Percentiles rank a stretch among this genome's conserved stretches.
phyloP scores from a whole-genome alignment of 768 basidiomycete species.

The Lactarius pseudohatsudake region DNA sequence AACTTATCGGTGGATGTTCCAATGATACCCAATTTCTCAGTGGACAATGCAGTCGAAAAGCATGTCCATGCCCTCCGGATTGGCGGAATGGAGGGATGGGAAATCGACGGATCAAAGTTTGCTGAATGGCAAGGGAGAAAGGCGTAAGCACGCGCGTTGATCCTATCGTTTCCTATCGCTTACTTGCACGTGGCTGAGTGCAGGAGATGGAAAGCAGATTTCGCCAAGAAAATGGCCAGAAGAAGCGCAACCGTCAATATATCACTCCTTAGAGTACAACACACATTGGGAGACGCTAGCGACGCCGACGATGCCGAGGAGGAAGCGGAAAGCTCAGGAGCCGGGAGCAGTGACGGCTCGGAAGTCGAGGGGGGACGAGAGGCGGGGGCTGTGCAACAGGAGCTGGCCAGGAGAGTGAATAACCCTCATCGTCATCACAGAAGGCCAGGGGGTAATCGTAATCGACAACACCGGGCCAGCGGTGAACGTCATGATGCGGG shows the following conservation, averaged over 20 bases:
- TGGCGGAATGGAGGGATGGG: conserved; percentile 54
- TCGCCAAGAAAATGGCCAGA: conserved; percentile 4
- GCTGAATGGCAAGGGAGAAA: conserved; percentile 55
- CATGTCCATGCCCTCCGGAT: conserved; percentile 51
- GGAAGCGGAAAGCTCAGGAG: conserved; percentile 13
- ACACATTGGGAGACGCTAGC: neutral
- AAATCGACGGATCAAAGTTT: conserved; percentile 44
- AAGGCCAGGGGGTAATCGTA: neutral
- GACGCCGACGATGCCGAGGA: conserved; percentile 10
- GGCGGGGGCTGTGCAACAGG: conserved; percentile 9
- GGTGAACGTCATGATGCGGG: conserved; percentile 5
- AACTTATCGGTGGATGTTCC: conserved; percentile 41
- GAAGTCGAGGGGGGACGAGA: conserved; percentile 9
- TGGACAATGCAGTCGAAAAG: conserved; percentile 60
- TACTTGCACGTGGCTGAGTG: conserved; percentile 13
- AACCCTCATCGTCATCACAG: conserved; percentile 9
- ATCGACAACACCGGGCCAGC: neutral
- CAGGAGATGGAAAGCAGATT: conserved; percentile 25
- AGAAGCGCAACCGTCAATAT: neutral
- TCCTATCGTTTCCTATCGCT: conserved; percentile 2
- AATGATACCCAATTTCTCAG: conserved; percentile 62
- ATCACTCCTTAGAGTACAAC: neutral
- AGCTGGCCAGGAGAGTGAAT: neutral
- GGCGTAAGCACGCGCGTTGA: conserved; percentile 43
- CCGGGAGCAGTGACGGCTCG: neutral